Evolutionary conservation across 2,329 filamentous ascomycete genomes (phyloP), one percentile per base, ranked within the genome.

Genomic region (Colletotrichum echinochloae): DNA sequence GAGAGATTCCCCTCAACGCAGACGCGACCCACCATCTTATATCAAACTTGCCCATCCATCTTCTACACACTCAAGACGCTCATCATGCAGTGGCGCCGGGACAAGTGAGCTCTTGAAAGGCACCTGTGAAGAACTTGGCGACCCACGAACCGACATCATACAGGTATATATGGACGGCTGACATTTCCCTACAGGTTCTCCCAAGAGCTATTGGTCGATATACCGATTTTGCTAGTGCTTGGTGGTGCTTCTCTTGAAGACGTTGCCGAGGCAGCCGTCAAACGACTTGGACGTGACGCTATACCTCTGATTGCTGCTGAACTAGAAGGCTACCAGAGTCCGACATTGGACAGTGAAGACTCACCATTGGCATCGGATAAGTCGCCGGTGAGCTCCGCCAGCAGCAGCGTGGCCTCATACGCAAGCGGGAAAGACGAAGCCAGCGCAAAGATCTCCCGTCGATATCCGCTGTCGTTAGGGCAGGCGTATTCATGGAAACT

Each of bases 181-280:
- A 66, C 6, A 54, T 61, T 44, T 48, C 9, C 2, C 3, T 35
- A 5, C 6, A 66, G 85, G 85, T 85, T 86, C 68, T 62, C 81
- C 33, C 84, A 83, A 67, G 77, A 83, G 57, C 59, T 86, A 0
- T 72, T 79, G 1, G 75, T 82, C 1, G 81, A 86, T 49, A 76
- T 87, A 2, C 81, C 84, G 0, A 79, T 86, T 0, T 75, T 86
- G n/a, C 84, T 83, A 69, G 78, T 87, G 51, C 73, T 86, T 1
- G 76, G 80, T 14, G 81, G 80, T 14, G 74, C 66, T 4, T 74
- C 73, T 7, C 60, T 75, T 11, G 60, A 60, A 7, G 74, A 75
- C 37, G n/a, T 71, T 26, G 64, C 64, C 1, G 64, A 60, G n/a
- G 56, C 46, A 44, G 64, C 64, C 5, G 64, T 48, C 26, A 37